Evolutionary conservation across 169 alveolate species (phyloP), one percentile per base, ranked within the genome.

Genomic region (Plasmodium inui): DNA sequence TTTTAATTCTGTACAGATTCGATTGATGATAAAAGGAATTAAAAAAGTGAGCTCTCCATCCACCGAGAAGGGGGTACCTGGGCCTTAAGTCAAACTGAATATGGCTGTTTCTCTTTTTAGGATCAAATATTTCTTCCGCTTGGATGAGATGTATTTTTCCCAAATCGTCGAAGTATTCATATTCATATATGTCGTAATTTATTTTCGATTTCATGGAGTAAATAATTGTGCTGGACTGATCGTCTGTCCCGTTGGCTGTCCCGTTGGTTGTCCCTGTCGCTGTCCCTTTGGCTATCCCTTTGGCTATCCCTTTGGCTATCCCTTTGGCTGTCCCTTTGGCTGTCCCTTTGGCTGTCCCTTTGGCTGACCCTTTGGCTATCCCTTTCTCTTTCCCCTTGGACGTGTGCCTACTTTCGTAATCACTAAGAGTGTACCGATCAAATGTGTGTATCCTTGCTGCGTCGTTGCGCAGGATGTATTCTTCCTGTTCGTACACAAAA

Each of bases 21-120:
- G 94, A 88, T 19, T 55, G 22, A 88, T 88, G 94, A 37, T 74
- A 88, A 53, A 78, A 88, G 6, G 88, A 19, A 34, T 88, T 88
- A 53, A n/a, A 88, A 41, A 88, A 88, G 32, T 88, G 88, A 28
- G 93, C 39, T 81, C 84, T 93, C 97, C 97, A 95, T 3, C 95
- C 95, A 1, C 97, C 96, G 22, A 95, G 71, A 67, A 95, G 80
- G 61, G 97, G 97, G 32, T 82, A 95, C 70, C 97, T 95, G 32
- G 97, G 97, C 32, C 84, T 39, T n/a, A 95, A 6, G 71, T 88
- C 86, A 74, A 88, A 88, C 44, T 57, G 67, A 53, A 88, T 22
- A 61, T 55, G 67, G 46, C 46, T 55, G 14, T 74, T 78, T 78
- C 57, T 72, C 46, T 78, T 78, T 57, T 88, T 26, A 22, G 37